These are phyloP conservation scores for Ceratocystis lukuohia DNA, from an alignment of 2,329 filamentous ascomycete species.

Conservation along the genomic window DNA sequence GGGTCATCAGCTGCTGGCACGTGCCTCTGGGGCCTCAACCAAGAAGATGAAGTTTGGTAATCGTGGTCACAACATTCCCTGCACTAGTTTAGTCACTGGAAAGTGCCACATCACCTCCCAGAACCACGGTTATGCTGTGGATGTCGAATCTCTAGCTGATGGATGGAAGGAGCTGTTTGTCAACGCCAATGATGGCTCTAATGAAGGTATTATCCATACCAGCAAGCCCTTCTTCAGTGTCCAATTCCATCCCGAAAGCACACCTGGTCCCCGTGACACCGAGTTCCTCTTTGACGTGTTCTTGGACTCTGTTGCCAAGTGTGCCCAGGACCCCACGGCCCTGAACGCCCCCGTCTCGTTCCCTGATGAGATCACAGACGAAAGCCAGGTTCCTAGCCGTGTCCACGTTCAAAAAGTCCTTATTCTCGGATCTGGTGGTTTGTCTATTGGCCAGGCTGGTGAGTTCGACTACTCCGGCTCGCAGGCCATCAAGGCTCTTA, in stretches of 20 bases:
- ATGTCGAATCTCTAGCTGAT: constrained; percentile 57
- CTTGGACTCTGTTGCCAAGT: constrained; percentile 66
- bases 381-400: constrained; percentile 41
- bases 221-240: constrained; percentile 91
- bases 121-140: constrained; percentile 93
- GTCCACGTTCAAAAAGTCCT: constrained; percentile 89
- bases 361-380: constrained; percentile 65
- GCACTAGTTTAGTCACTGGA: constrained; percentile 87
- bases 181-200: constrained; percentile 95
- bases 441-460: constrained; percentile 94
- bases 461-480: constrained; percentile 98
- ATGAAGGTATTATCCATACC: constrained; percentile 88
- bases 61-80: constrained; percentile 95
- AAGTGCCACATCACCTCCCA: constrained; percentile 98
- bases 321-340: constrained; percentile 50
- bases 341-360: constrained; percentile 67
- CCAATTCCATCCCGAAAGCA: constrained; percentile 98
- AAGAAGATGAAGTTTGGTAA: constrained; percentile 99
- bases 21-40: constrained; percentile 73
- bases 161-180: constrained; percentile 93
- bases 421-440: constrained; percentile 82
- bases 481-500: constrained; percentile 95
- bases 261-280: constrained; percentile 85
- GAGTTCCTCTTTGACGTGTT: constrained; percentile 97
- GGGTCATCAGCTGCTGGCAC: constrained; percentile 82